Base-by-base conservation (phyloP, 1,284 basidiomycete species). In the Trichosporon inkin region DNA sequence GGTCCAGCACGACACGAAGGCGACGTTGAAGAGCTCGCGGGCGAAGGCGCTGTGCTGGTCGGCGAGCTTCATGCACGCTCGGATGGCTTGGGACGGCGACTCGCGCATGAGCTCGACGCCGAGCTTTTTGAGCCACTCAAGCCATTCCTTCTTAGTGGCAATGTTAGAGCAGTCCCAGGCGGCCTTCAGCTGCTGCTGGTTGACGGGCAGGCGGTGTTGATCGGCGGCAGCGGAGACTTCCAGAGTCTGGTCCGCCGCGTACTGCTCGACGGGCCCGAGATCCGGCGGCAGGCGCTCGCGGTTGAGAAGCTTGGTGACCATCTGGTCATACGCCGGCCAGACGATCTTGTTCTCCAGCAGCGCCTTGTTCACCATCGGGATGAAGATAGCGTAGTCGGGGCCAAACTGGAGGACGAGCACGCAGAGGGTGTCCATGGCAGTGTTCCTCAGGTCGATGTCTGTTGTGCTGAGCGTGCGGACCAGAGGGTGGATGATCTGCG, bases 41-140 rank as follows among this genome's bases (percentile, higher is more conserved):
- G 93, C 93, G 60, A 99, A 83, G 0, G 94, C 92, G 14, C 87
- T 85, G 77, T 99, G 92, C 22, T 90, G 87, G 70, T 97, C 92
- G 1, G 97, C 92, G 51, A 99, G 80, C 71, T 87, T 91, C 82
- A 93, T 91, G 72, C 95, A 99, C 1, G 96, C 95, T 55, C 96
- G 86, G 51, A 99, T 83, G 32, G 96, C 95, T 80, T 97, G 93
- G 7, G 93, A 97, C 0, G 96, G 96, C 0, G 95, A 97, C 68
- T 98, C 94, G 70, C 95, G 92, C 88, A 99, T 93, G 72, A 99
- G 89, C 77, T 98, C 95, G 10, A 96, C 90, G 6, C 92, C 89
- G 13, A 99, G 83, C 19, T 90, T 84, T 68, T 92, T 90, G 80
- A 97, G 88, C 96, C 96, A 99, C 54, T 95, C 92, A 24, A 85